Evolutionary conservation across 2,329 filamentous ascomycete genomes (phyloP), one percentile per base, ranked within the genome.

Genomic region (Clonostachys chloroleuca): DNA sequence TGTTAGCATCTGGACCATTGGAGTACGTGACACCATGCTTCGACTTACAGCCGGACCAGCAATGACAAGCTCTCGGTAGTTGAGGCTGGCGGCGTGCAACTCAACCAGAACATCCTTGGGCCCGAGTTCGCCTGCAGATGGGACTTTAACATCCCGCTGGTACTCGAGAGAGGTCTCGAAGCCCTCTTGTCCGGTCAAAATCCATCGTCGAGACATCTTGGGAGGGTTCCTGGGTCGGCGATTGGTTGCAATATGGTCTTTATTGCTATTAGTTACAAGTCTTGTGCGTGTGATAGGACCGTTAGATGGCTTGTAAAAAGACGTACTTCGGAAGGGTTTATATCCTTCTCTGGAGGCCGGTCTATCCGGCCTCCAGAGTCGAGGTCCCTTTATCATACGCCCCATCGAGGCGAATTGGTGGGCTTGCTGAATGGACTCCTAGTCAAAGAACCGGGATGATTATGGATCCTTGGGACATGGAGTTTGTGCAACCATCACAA

Each of bases 101-200:
- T 81, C 80, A 53, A 86, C 78, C 5, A 86, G 66, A 5, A 84
- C 80, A 42, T 85, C 79, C 44, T 75, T 72, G 41, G 83, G 74
- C 4, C 75, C 78, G 3, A 82, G 54, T 47, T 75, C 60, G 13
- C 49, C 34, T 37, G 48, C 12, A 0, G 45, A 45, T 0, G 55
- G 51, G 0, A 58, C 37, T 13, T 12, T 42, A 16, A 59, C 34
- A 16, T 62, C 51, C 9, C 58, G 45, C 17, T 66, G 53, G 34
- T 64, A 67, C 41, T 63, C 51, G 12, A 67, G 59, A 1, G 64
- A 66, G 2, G 48, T 52, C 9, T 66, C 61, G 18, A 64, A 67
- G 45, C 63, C 65, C 16, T 61, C 52, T 45, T 68, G 64, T 48
- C 57, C 48, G 14, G 54, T 60, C 7, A 65, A 47, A 16, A 57